These are phyloP conservation scores for Agapanthus africanus DNA, from an alignment of 106 monocot genomes.

Conservation along the genomic window DNA sequence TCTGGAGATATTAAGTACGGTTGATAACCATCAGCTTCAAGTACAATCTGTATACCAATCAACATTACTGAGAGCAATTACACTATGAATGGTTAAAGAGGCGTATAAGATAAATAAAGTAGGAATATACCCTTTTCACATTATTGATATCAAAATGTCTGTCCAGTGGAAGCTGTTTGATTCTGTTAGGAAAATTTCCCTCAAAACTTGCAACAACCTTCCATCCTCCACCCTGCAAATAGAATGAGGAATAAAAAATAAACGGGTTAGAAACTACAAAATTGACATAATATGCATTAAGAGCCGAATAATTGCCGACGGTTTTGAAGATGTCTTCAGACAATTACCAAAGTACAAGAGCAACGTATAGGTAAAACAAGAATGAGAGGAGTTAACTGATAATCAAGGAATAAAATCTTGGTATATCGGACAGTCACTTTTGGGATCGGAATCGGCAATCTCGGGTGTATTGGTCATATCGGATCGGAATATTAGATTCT, in stretches of 20 bases:
- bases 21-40: conserved; percentile 98
- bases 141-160: conserved; percentile 95
- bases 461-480: no score
- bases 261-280: neutral
- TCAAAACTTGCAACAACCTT: conserved; percentile 97
- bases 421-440: no score
- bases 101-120: neutral
- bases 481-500: no score
- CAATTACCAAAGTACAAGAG: neutral
- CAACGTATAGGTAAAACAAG: no score
- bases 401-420: no score
- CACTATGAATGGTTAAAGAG: neutral
- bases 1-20: conserved; percentile 96
- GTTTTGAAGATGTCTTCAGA: neutral
- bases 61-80: neutral
- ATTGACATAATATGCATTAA: neutral
- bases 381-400: no score
- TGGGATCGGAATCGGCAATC: no score
- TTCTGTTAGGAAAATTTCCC: conserved; percentile 86
- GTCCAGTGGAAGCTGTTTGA: conserved; percentile 90
- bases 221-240: conserved; percentile 75
- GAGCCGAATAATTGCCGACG: neutral
- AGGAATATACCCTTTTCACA: conserved; percentile 94
- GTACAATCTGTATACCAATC: conserved; percentile 60
- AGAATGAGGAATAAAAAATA: no score